phyloP scores from a whole-genome alignment of 1,139 yeast genomes.

The Meyerozyma sp. region DNA sequence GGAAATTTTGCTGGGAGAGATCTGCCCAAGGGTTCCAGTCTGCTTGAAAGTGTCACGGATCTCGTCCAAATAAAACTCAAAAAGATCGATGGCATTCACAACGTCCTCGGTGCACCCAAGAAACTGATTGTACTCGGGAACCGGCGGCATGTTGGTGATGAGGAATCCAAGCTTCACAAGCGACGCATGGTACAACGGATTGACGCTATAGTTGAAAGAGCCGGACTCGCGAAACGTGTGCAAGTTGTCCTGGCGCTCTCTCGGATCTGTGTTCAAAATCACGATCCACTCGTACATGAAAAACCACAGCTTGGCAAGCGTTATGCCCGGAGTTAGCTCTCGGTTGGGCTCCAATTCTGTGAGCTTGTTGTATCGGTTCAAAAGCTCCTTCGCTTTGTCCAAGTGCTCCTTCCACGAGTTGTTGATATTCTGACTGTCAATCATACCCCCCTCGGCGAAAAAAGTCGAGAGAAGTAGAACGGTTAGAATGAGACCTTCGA shows the following conservation, averaged over 20 bases:
- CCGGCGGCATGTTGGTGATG: conserved; percentile 6
- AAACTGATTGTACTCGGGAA: conserved; percentile 8
- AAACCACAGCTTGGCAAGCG: conserved; percentile 10
- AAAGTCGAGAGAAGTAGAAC: conserved; percentile 13
- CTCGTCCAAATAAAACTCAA: conserved; percentile 5
- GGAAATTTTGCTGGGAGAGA: conserved; percentile 7
- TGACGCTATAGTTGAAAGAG: conserved; percentile 2
- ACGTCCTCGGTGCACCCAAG: conserved; percentile 8
- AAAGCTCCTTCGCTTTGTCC: conserved; percentile 10
- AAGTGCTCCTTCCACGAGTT: conserved; percentile 12
- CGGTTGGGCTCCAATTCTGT: conserved; percentile 5
- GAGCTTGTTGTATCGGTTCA: conserved; percentile 9
- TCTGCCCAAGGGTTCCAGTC: conserved; percentile 4
- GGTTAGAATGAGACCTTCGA: conserved; percentile 13
- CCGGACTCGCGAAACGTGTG: conserved; percentile 6
- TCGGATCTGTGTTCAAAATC: conserved; percentile 4
- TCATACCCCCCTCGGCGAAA: conserved; percentile 10
- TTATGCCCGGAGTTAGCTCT: conserved; percentile 9
- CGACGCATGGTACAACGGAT: conserved; percentile 1
- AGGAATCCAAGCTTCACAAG: conserved; percentile 7
- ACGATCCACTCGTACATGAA: conserved; percentile 11
- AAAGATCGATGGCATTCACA: conserved; percentile 5
- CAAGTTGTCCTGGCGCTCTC: not conserved
- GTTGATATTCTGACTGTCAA: conserved; percentile 9
- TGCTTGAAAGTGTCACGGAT: conserved; percentile 3